Base-by-base conservation (phyloP, 441 rosid species). In the Kokia cookei region DNA sequence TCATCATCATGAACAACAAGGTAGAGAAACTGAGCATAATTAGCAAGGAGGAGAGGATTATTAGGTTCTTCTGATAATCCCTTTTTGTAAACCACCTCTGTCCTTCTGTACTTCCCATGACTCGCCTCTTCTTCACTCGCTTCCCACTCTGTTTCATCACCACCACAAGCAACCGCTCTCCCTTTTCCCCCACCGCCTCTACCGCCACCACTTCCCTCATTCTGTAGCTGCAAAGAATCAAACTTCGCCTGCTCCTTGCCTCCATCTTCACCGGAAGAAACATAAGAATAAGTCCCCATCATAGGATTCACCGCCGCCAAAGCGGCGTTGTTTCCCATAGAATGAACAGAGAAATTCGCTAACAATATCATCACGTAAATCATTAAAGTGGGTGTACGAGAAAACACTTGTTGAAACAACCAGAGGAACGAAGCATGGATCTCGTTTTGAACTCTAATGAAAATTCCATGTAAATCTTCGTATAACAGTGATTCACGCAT, bases 361-460 rank as follows among this genome's bases (percentile, higher is more conserved):
- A 92, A 73, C 2, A 92, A 84, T 37, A 94, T 86, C 99, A 94
- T 94, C 69, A 94, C 94, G 19, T 86, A 92, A 5, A 94, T 88
- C 98, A 94, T 94, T 15, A 94, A 75, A 29, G 93, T 91, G 0
- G 97, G 99, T 4, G 99, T 92, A 0, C 85, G 97, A 0, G 99
- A 94, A 78, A 94, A 94, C 1, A 93, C 93, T 80, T 89, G 94
- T 54, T 94, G 97, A 15, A 94, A 94, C 78, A 94, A 73, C 99
- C 99, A 92, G 0, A 94, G 97, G 19, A 94, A 94, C 1, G 97
- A 94, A 0, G 85, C 91, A 61, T 92, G 90, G 91, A 94, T 86
- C 59, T 94, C 97, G 29, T 72, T 83, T 14, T 90, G 88, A 0
- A 90, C 98, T 9, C 93, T 88, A 24, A 35, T 87, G 1, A 94